Percentiles rank a stretch among this genome's conserved stretches.
Conservation (phyloP, 257 asterid genomes). For the Solanum gracilifrons region DNA sequence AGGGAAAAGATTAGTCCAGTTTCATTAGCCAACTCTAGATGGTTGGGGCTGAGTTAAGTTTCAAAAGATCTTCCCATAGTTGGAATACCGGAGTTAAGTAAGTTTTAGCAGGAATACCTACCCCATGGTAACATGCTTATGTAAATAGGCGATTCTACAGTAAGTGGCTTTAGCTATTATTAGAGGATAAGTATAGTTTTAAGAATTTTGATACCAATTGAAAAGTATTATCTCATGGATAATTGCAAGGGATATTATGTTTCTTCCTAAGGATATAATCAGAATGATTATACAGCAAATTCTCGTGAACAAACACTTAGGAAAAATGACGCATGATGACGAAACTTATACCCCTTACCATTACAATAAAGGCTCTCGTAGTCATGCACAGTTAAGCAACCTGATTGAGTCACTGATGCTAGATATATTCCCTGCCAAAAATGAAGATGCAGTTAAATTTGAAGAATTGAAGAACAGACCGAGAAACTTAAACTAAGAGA, state of each 20-base stretch:
- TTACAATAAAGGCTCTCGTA: slow-evolving; percentile 49
- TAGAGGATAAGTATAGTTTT: not conserved
- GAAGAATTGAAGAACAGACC: not conserved
- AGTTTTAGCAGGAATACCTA: not conserved
- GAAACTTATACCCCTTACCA: slow-evolving; percentile 34
- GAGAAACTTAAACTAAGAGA: not conserved
- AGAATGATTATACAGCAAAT: not conserved
- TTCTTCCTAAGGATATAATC: not conserved
- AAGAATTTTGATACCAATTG: not conserved
- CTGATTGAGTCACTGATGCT: slow-evolving; percentile 80
- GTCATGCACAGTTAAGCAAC: slow-evolving; percentile 91
- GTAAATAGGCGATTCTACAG: not conserved
- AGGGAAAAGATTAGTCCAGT: not conserved
- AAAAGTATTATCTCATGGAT: not conserved
- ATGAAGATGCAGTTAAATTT: not conserved
- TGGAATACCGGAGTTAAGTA: not conserved
- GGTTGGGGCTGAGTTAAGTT: not conserved
- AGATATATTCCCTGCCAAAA: slow-evolving; percentile 68
- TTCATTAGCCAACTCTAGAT: not conserved
- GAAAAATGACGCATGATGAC: not conserved
- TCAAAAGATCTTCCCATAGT: not conserved
- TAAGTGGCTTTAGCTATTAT: not conserved
- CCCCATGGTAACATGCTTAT: not conserved
- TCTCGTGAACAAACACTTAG: not conserved
- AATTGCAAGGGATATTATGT: not conserved